Evolutionary conservation across 1,139 yeast species (phyloP).

Genomic region (Blastobotrys persicus): DNA sequence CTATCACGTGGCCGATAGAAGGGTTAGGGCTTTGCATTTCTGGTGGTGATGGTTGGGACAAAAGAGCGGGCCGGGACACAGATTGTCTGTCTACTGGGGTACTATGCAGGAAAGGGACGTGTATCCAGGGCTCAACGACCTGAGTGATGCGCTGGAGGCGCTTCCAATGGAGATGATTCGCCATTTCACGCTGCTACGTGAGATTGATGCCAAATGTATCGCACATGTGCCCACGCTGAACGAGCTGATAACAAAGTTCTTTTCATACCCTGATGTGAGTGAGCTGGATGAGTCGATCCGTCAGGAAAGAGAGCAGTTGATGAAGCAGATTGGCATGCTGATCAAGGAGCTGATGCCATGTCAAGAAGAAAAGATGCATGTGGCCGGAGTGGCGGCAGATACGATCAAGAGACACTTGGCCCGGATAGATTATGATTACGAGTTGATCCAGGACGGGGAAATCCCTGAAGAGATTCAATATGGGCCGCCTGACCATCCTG

Average conservation of each 20-base stretch:
- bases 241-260: constrained; percentile 54
- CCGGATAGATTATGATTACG: constrained; percentile 76
- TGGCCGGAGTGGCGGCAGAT: constrained; percentile 87
- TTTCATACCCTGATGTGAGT: constrained; percentile 28
- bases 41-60: not conserved
- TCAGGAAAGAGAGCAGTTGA: constrained; percentile 38
- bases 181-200: constrained; percentile 84
- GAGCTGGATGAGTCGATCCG: constrained; percentile 16
- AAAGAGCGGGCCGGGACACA: not conserved
- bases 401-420: constrained; percentile 64
- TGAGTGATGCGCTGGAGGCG: constrained; percentile 88
- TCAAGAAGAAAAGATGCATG: constrained; percentile 95
- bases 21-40: too few species aligned
- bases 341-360: constrained; percentile 78
- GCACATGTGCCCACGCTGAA: constrained; percentile 68
- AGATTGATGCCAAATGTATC: constrained; percentile 92
- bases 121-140: constrained; percentile 86
- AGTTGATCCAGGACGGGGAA: constrained; percentile 66
- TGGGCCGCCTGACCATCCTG: constrained; percentile 87
- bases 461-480: constrained; percentile 56
- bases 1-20: too few species aligned
- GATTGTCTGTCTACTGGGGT: not conserved
- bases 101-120: constrained; percentile 28
- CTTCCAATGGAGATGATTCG: constrained; percentile 80
- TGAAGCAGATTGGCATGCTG: constrained; percentile 41